Conservation (phyloP, 2,329 filamentous ascomycete genomes). For the Penicillium sp. region DNA sequence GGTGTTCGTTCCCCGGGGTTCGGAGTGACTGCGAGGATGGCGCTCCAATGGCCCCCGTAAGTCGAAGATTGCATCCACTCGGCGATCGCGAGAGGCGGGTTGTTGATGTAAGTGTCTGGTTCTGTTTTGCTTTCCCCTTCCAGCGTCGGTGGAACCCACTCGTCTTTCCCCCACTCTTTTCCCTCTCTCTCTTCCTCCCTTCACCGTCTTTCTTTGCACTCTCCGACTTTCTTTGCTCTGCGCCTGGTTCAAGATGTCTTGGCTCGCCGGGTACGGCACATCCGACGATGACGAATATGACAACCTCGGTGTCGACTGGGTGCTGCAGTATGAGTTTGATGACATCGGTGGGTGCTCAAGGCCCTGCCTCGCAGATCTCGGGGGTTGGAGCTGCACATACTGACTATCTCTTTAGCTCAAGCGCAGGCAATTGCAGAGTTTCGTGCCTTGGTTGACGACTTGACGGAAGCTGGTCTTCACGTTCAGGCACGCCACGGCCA, state of each 20-base stretch:
- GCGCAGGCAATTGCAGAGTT: constrained; percentile 70
- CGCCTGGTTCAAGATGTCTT: constrained; percentile 25
- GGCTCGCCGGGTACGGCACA: constrained; percentile 23
- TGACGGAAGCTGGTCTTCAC: constrained; percentile 75
- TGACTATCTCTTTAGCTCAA: constrained; percentile 53
- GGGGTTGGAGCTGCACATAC: constrained; percentile 8
- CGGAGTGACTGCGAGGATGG: too few species aligned
- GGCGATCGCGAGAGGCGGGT: too few species aligned
- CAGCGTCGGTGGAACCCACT: constrained; percentile 5
- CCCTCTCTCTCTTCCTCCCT: constrained; percentile 2
- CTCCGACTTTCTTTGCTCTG: constrained; percentile 7
- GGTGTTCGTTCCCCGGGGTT: too few species aligned
- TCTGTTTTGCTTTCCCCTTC: too few species aligned
- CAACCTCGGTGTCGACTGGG: constrained; percentile 79
- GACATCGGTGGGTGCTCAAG: constrained; percentile 55
- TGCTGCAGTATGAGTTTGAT: constrained; percentile 73
- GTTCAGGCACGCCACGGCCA: constrained; percentile 83
- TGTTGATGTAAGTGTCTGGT: too few species aligned
- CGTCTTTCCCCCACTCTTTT: constrained; percentile 11
- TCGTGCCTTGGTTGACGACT: constrained; percentile 69
- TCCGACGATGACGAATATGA: constrained; percentile 36
- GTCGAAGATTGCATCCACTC: too few species aligned
- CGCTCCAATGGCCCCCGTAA: too few species aligned
- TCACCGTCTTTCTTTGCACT: too few species aligned
- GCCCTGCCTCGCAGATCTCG: background rate